Evolutionary conservation across 1,284 basidiomycete genomes (phyloP), one percentile per base, ranked within the genome.

Genomic region (Malassezia arunalokei): DNA sequence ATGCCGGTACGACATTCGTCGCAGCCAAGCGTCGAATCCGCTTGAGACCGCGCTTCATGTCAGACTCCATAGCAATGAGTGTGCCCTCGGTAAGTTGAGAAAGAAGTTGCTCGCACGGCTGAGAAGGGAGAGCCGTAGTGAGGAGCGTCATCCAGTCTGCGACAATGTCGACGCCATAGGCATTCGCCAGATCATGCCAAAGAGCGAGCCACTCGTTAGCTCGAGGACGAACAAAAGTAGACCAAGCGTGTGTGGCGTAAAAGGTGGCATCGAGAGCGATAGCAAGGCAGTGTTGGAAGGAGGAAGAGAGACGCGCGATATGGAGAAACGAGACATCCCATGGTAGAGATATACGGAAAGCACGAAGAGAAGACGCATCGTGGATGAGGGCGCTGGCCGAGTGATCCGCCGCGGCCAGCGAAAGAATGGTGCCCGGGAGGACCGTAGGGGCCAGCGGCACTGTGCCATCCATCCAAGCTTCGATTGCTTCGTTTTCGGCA

Each of bases 31-130:
- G 53, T 11, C 53, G 53, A 17, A 55, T 12, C 3, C 28, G 20
- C 42, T 55, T 55, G 17, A 55, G 48, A 2, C 53, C 48, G 7
- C 30, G 47, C 40, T 43, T 43, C 1, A 47, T 39, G 33, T 55
- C 53, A 11, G 42, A 37, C 33, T 55, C 53, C 53, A 55, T 55
- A 5, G 47, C 48, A 15, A 55, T 31, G 8, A 42, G 49, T 6
- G 44, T 29, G 15, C 65, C 65, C 45, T 67, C 60, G 2, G 65
- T 67, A 6, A 67, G 40, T 17, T 58, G 60, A 27, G 63, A 50
- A 8, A 67, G 49, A 29, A 67, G 55, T 14, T 60, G 62, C 43
- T 67, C 65, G 14, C 58, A 57, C n/a, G 65, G 58, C 0, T 58
- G 57, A 12, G 57, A 56, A 6, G 62, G 57, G 9, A 56, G 49